Evolutionary conservation across 768 basidiomycete species (phyloP), one percentile per base, ranked within the genome.

Genomic region (Rhodotorula kratochvilovae): DNA sequence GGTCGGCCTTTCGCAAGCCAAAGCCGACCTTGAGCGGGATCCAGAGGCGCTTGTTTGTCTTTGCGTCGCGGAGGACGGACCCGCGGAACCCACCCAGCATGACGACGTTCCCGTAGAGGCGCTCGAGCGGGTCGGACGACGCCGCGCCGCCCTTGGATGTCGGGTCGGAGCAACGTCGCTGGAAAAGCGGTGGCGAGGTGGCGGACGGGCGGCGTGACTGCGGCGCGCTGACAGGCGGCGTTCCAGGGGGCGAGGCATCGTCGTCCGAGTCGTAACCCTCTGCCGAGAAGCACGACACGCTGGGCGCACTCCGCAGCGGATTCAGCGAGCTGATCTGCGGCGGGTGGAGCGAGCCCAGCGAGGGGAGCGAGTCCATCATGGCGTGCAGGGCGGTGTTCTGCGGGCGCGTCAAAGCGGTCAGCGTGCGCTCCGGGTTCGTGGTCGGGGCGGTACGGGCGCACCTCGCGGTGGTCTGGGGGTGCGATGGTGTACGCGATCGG

Each of bases 61-160:
- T 61, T 1, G 74, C 73, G 43, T 75, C 73, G 42, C 74, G 36
- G 16, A 77, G 55, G 45, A 75, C 70, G 10, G 57, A 61, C 0
- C 76, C 76, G 4, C 76, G 57, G 55, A 66, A 77, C 1, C 76
- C 76, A 21, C 76, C 76, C 1, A 73, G 25, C 66, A 73, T 70
- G 35, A 77, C 12, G 12, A 77, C 76, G 45, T 71, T 69, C 23
- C 76, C 76, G 46, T 57, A 45, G 5, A 77, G 46, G 19, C 29
- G 19, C 19, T 67, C 56, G 70, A 74, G 61, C 2, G 73, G 62
- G 39, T 72, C 71, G 25, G 46, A n/a, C 11, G 53, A n/a, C 27
- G 63, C 42, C 2, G 58, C 19, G 42, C 27, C 12, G 43, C 21
- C 19, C 25, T 35, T n/a, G 7, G 54, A 19, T 25, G 51, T 43